Evolutionary conservation across 116 monocot species (phyloP).

Genomic region (Trichopus zeylanicus): DNA sequence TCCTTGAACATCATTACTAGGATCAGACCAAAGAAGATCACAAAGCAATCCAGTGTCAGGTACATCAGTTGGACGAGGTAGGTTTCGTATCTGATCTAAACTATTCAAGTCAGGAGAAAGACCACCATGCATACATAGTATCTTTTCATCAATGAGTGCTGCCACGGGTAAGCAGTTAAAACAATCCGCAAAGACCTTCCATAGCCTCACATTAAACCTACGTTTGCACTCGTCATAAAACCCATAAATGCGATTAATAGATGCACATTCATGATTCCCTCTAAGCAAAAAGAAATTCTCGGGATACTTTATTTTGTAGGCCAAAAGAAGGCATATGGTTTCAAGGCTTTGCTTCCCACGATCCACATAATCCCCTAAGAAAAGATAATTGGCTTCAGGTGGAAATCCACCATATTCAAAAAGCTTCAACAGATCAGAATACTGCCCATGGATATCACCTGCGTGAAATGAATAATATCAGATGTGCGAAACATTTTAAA

Average conservation of each 20-base stretch:
- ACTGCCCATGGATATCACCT: conserved; percentile 13
- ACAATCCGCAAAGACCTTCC: conserved; percentile 9
- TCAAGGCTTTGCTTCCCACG: conserved; percentile 11
- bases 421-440: conserved; percentile 9
- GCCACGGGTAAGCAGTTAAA: conserved; percentile 14
- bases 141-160: conserved; percentile 10
- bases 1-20: conserved; percentile 5
- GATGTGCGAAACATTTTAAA: background rate
- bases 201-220: conserved; percentile 8
- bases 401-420: conserved; percentile 16
- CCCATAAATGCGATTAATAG: conserved; percentile 12
- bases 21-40: conserved; percentile 13
- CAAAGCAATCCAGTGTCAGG: conserved; percentile 9
- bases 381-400: conserved; percentile 9
- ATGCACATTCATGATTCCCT: conserved; percentile 12
- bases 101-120: conserved; percentile 8
- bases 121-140: conserved; percentile 11
- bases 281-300: conserved; percentile 10
- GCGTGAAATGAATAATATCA: background rate
- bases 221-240: conserved; percentile 14
- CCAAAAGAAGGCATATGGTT: conserved; percentile 12
- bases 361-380: conserved; percentile 13
- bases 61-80: conserved; percentile 8
- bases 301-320: conserved; percentile 11
- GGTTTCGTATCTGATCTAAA: conserved; percentile 7